phyloP scores from a whole-genome alignment of 805 yeast species.

The Kodamaea lidongshanica region DNA sequence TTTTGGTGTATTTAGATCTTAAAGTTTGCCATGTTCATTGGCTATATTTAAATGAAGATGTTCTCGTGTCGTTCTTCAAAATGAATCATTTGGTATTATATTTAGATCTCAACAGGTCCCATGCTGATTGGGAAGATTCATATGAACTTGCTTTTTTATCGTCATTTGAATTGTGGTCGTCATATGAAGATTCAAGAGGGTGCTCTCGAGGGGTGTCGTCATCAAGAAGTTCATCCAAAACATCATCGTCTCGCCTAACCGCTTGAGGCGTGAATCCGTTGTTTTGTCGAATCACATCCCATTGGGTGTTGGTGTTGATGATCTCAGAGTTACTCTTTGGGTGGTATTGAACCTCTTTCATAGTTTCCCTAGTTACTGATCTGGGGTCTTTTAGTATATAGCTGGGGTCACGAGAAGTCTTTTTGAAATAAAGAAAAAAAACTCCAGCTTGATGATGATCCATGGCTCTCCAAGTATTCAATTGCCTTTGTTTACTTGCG shows the following conservation, averaged over 20 bases:
- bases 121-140: no score
- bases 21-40: no score
- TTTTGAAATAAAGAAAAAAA: conserved; percentile 23
- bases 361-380: conserved; percentile 18
- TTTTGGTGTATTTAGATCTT: no score
- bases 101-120: conserved; percentile 16
- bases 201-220: no score
- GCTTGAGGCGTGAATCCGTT: conserved; percentile 21
- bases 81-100: neutral
- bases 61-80: neutral
- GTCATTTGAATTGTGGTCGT: no score
- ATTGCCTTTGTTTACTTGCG: conserved; percentile 13
- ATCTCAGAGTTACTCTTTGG: conserved; percentile 4
- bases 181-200: no score
- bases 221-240: no score
- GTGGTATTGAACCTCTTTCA: conserved; percentile 24
- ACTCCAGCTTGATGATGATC: conserved; percentile 30
- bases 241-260: neutral
- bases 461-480: conserved; percentile 32
- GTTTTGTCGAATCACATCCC: conserved; percentile 32
- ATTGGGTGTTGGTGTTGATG: conserved; percentile 13
- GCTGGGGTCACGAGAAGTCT: conserved; percentile 17
- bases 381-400: conserved; percentile 21
- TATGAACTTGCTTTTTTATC: no score
- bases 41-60: no score